Base-by-base conservation (phyloP, 176 grass and related monocot genomes). In the Oryza brachyantha region DNA sequence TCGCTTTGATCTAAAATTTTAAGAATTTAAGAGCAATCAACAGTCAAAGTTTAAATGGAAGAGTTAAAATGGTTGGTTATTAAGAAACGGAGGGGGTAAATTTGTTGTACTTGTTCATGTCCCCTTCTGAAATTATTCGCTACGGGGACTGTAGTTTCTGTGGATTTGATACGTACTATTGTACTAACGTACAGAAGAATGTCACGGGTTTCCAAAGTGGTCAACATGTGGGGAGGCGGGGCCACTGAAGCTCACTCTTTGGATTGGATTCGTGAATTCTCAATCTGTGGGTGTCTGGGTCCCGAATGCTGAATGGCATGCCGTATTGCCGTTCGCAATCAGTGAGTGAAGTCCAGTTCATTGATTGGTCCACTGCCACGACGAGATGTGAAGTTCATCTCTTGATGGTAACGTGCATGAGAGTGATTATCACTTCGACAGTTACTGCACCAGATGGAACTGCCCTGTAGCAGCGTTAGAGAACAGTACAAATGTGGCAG, bases 131-230 rank as follows among this genome's bases (percentile, higher is more conserved):
- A 14, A 22, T 35, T n/a, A n/a, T 35, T 65, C 2, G 21, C 2
- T 13, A 29, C 22, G 32, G 67, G 8, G 37, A 13, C 10, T 19
- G 39, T 71, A 48, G 39, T 45, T 77, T 8, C 28, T 35, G 12
- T 34, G 10, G 5, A 67, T 50, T 84, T 71, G 11, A 59, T 75
- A 4, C 27, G 66, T 24, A 50, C 45, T 32, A 32, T 2, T 4
- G 31, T 32, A 32, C 45, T 32, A 32, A 32, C 31, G 31, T 32
- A 32, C 31, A 32, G 35, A 5, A 6, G 57, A 55, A 54, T 78
- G 31, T 40, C 74, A 71, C 66, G 66, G 74, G 74, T 31, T 68
- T 28, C 29, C 32, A 19, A 63, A 84, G 52, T 37, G 65, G 63
- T 57, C 16, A 42, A 31, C 26, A 64, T 28, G 29, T 54, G 55